These are phyloP conservation scores for Rhizopus sp. DNA, from an alignment of 371 early-diverging fungal species.

Conservation along the genomic window DNA sequence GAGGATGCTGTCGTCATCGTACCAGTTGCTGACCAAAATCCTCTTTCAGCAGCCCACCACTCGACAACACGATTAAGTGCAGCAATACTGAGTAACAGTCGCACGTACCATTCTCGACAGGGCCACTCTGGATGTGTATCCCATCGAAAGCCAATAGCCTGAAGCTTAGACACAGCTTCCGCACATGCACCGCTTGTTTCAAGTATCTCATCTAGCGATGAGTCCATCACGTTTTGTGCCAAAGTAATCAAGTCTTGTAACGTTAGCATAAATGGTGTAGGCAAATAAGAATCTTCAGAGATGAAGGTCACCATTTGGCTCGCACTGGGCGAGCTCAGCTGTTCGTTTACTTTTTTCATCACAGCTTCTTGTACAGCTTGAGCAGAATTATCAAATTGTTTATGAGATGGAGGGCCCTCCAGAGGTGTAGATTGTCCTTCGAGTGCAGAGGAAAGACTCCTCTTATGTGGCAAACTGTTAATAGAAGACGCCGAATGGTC, in stretches of 20 bases:
- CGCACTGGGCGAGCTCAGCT: neutral
- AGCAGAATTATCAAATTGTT: neutral
- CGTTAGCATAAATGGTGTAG: slow-evolving; percentile 63
- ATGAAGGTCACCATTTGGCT: slow-evolving; percentile 47
- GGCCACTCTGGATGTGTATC: slow-evolving; percentile 62
- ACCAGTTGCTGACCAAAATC: slow-evolving; percentile 36
- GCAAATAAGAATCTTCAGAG: slow-evolving; percentile 62
- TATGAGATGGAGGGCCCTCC: neutral
- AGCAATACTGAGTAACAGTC: slow-evolving; percentile 56
- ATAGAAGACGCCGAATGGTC: neutral
- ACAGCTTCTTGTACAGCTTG: neutral
- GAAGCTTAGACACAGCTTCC: slow-evolving; percentile 48
- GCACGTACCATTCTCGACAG: slow-evolving; percentile 59
- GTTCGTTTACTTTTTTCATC: neutral
- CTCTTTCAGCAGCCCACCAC: slow-evolving; percentile 65
- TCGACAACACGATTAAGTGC: slow-evolving; percentile 63
- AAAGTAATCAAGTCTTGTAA: slow-evolving; percentile 58
- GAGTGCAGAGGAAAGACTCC: slow-evolving; percentile 20
- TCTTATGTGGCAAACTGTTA: slow-evolving; percentile 29
- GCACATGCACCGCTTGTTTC: slow-evolving; percentile 55
- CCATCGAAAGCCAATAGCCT: slow-evolving; percentile 53
- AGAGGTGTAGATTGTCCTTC: neutral
- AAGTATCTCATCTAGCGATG: slow-evolving; percentile 51
- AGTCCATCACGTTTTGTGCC: slow-evolving; percentile 60
- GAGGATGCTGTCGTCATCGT: slow-evolving; percentile 7